Conservation (phyloP, 768 basidiomycete species). For the Terana coerulea region DNA sequence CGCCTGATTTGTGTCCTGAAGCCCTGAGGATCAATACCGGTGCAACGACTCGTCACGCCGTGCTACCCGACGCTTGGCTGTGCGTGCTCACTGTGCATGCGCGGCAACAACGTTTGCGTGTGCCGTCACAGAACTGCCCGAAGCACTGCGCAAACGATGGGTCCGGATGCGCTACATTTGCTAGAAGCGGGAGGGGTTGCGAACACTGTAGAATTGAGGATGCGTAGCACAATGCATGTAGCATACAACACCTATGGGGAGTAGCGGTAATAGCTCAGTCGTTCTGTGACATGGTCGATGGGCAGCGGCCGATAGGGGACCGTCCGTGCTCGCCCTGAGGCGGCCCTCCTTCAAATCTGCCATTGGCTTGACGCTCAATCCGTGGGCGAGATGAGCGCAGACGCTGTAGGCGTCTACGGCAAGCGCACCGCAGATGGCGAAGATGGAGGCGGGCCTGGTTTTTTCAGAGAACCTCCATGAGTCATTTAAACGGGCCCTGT, state of each 20-base stretch:
- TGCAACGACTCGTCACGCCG: too few species aligned
- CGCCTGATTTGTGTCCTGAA: background rate
- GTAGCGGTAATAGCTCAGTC: constrained; percentile 4
- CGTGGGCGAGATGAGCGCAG: background rate
- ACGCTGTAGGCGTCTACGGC: background rate
- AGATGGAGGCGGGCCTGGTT: background rate
- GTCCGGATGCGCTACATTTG: constrained; percentile 4
- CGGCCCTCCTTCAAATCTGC: constrained; percentile 5
- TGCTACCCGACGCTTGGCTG: background rate
- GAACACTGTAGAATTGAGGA: background rate
- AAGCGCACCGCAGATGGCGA: background rate
- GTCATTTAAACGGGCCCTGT: constrained; percentile 11
- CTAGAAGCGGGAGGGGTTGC: background rate
- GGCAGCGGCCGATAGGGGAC: background rate
- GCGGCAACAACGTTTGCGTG: background rate
- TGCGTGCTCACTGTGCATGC: background rate
- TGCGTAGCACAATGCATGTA: background rate
- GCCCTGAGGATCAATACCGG: constrained; percentile 1
- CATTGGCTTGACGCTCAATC: constrained; percentile 1
- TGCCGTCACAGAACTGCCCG: too few species aligned
- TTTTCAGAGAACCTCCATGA: constrained; percentile 14
- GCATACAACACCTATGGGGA: background rate
- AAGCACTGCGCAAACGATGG: background rate
- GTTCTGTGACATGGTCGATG: background rate
- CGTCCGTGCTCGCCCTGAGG: background rate